phyloP scores from a whole-genome alignment of 305 asterid genomes.

The Fraxinus xanthoxyloides region DNA sequence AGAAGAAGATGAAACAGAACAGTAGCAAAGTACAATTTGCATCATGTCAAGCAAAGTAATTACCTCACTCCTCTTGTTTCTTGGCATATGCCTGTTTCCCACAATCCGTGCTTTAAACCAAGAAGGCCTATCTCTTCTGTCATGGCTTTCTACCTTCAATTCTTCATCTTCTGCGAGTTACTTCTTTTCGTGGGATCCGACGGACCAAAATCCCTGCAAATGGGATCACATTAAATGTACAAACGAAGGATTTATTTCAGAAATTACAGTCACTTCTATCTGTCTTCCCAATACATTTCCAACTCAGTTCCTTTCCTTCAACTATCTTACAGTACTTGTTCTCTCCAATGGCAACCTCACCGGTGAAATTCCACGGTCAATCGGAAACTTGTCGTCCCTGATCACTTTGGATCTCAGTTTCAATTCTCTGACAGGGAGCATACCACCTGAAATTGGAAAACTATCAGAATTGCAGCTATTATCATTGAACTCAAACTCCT shows the following conservation, averaged over 20 bases:
- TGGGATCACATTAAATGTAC: conserved; percentile 69
- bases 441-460: conserved; percentile 55
- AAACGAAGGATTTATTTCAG: conserved; percentile 39
- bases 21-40: conserved; percentile 26
- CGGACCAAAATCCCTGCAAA: conserved; percentile 51
- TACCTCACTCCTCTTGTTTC: conserved; percentile 37
- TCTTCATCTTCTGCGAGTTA: conserved; percentile 41
- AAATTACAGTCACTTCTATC: conserved; percentile 43
- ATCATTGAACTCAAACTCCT: conserved; percentile 46
- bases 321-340: conserved; percentile 40
- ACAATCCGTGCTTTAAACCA: conserved; percentile 47
- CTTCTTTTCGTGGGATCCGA: conserved; percentile 60
- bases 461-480: conserved; percentile 40
- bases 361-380: conserved; percentile 47
- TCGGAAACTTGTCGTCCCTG: conserved; percentile 52
- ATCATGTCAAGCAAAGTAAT: conserved; percentile 49
- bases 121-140: conserved; percentile 58
- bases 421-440: conserved; percentile 50
- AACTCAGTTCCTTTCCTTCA: conserved; percentile 41
- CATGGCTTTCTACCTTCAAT: conserved; percentile 66
- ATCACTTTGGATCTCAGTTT: conserved; percentile 55
- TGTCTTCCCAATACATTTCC: conserved; percentile 56
- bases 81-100: conserved; percentile 33
- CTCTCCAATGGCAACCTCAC: conserved; percentile 53
- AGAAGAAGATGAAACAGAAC: conserved; percentile 21